A percentile compares a stretch with the other conserved stretches of the same genome.
Evolutionary conservation across 1,139 yeast species (phyloP).

Genomic region (Schizosaccharomyces versatilis): DNA sequence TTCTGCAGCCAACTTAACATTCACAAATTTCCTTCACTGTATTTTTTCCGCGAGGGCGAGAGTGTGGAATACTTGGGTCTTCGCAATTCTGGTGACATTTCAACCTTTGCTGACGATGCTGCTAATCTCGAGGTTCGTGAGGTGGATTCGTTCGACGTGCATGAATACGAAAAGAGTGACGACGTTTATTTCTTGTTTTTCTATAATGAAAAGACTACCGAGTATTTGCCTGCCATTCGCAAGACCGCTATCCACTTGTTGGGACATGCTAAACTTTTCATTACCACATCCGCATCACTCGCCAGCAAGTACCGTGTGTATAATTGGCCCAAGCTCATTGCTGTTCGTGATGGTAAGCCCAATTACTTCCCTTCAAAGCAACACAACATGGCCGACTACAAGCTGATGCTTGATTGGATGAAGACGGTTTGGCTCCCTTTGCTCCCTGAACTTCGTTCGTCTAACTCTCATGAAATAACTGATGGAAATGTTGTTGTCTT

Average conservation of each 20-base stretch:
- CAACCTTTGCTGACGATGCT: constrained; percentile 19
- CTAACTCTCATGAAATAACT: constrained; percentile 18
- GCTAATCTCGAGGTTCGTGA: constrained; percentile 16
- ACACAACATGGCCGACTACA: constrained; percentile 16
- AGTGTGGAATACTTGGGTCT: constrained; percentile 19
- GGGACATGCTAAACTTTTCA: constrained; percentile 20
- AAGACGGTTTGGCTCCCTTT: constrained; percentile 19
- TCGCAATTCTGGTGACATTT: constrained; percentile 19
- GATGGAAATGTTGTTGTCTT: constrained; percentile 18
- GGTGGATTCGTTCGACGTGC: constrained; percentile 16
- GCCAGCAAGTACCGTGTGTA: constrained; percentile 17
- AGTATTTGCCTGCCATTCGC: constrained; percentile 23
- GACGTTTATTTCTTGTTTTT: constrained; percentile 20
- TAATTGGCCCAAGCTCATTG: constrained; percentile 19
- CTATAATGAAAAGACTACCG: constrained; percentile 21
- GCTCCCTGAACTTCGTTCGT: constrained; percentile 21
- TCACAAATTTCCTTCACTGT: constrained; percentile 18
- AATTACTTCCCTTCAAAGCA: constrained; percentile 16
- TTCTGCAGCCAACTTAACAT: constrained; percentile 20
- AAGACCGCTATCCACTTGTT: constrained; percentile 19
- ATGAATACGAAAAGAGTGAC: constrained; percentile 13
- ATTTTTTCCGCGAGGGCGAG: constrained; percentile 18
- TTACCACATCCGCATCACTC: constrained; percentile 17
- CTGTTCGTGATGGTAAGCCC: constrained; percentile 17
- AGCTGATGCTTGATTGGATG: constrained; percentile 18